These are phyloP conservation scores for Panus rudis DNA, from an alignment of 768 basidiomycete species.

Conservation along the genomic window DNA sequence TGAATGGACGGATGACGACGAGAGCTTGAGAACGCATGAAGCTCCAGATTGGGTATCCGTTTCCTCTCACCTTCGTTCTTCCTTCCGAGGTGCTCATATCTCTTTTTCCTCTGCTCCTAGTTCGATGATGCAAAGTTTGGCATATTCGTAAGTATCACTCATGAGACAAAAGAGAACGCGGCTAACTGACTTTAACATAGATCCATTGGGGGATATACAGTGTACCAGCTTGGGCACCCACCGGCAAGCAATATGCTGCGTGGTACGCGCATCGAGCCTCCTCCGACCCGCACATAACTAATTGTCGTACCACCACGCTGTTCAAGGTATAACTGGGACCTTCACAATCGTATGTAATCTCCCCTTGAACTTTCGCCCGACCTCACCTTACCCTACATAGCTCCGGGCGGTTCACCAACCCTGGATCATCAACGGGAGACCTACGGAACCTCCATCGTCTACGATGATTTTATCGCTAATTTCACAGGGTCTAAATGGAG, in stretches of 20 bases:
- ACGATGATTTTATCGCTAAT: constrained; percentile 52
- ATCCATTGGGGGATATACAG: constrained; percentile 32
- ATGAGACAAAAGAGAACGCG: too few species aligned
- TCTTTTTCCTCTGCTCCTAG: constrained; percentile 22
- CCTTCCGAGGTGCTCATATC: too few species aligned
- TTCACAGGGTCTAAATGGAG: constrained; percentile 49
- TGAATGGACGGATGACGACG: constrained; percentile 33
- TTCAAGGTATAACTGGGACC: constrained; percentile 6
- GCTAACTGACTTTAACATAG: too few species aligned
- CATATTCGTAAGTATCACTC: constrained; percentile 38
- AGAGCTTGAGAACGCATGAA: constrained; percentile 37
- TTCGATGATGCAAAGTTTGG: constrained; percentile 50
- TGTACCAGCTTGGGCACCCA: constrained; percentile 34
- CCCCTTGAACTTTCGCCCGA: too few species aligned
- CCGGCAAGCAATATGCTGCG: constrained; percentile 35
- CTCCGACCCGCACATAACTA: too few species aligned
- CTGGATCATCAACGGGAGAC: constrained; percentile 44
- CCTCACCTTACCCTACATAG: too few species aligned
- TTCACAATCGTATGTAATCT: not conserved
- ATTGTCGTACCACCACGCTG: not conserved
- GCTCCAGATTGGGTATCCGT: constrained; percentile 45
- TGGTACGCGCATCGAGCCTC: constrained; percentile 45
- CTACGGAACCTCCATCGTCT: constrained; percentile 39
- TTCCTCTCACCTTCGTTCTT: too few species aligned
- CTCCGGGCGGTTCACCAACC: too few species aligned